A percentile compares a stretch with the other conserved stretches of the same genome.
Evolutionary conservation across 2,329 filamentous ascomycete species (phyloP).

Genomic region (Hypoxylon sp.): DNA sequence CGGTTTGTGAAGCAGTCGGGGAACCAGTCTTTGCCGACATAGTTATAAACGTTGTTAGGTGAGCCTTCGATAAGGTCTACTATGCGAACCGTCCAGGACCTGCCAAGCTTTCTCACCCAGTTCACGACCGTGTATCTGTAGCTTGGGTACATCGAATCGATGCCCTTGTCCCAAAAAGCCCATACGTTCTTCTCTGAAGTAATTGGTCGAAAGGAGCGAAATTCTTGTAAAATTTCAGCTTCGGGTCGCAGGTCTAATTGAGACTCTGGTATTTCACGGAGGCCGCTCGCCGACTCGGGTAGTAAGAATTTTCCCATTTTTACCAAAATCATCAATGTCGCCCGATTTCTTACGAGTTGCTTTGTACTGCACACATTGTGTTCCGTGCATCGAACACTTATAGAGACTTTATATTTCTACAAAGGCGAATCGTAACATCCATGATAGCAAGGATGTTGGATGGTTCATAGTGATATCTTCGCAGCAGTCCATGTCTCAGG

Average conservation of each 20-base stretch:
- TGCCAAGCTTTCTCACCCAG: slow-evolving; percentile 61
- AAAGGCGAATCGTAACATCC: neutral
- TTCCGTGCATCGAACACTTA: neutral
- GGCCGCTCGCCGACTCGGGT: slow-evolving; percentile 45
- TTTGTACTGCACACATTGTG: neutral
- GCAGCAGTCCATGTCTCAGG: slow-evolving; percentile 1
- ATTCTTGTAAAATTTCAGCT: slow-evolving; percentile 50
- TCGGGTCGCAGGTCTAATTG: slow-evolving; percentile 53
- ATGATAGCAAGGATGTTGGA: neutral
- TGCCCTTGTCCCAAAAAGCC: slow-evolving; percentile 62
- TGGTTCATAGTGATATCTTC: slow-evolving; percentile 11
- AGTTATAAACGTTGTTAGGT: slow-evolving; percentile 56
- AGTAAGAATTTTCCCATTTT: slow-evolving; percentile 43
- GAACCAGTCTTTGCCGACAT: slow-evolving; percentile 52
- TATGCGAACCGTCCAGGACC: slow-evolving; percentile 60
- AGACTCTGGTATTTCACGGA: slow-evolving; percentile 43
- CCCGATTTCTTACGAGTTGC: slow-evolving; percentile 1
- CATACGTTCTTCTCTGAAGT: slow-evolving; percentile 62
- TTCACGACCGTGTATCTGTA: slow-evolving; percentile 58
- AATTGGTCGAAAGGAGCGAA: slow-evolving; percentile 53
- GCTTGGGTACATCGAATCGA: slow-evolving; percentile 57
- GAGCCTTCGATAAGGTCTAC: slow-evolving; percentile 57
- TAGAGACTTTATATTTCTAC: slow-evolving; percentile 11
- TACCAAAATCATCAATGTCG: neutral
- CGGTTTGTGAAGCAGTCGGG: slow-evolving; percentile 57